Percentiles rank a stretch among this genome's conserved stretches.
These are phyloP conservation scores for Penium margaritaceum DNA, from an alignment of 139 green algal species.

Conservation along the genomic window DNA sequence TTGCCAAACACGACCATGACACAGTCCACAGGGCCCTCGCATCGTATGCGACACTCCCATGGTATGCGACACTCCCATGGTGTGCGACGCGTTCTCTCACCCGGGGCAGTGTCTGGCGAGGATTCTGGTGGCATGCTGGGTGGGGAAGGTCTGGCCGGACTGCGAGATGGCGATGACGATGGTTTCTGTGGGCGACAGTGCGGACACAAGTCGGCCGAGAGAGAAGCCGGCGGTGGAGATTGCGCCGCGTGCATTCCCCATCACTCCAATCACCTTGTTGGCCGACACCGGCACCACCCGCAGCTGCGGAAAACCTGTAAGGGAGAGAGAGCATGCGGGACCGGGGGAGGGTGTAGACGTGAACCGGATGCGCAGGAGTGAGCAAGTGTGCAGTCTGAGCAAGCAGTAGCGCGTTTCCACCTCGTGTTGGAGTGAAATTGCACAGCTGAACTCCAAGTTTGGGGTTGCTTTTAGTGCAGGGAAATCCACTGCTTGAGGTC, in stretches of 20 bases:
- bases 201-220: constrained; percentile 7
- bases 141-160: constrained; percentile 44
- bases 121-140: constrained; percentile 37
- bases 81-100: too few species aligned
- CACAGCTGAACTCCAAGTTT: too few species aligned
- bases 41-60: too few species aligned
- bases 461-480: too few species aligned
- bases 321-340: neutral
- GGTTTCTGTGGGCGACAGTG: constrained; percentile 2
- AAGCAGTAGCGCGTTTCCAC: too few species aligned
- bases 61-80: too few species aligned
- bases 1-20: too few species aligned
- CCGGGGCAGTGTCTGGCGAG: constrained; percentile 26
- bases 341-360: neutral
- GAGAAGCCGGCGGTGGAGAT: constrained; percentile 38
- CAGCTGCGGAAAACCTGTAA: constrained; percentile 42
- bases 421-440: too few species aligned
- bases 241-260: constrained; percentile 28
- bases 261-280: constrained; percentile 45
- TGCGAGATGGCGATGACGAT: constrained; percentile 40
- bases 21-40: too few species aligned
- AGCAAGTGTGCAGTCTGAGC: too few species aligned
- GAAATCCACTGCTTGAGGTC: too few species aligned
- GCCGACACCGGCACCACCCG: constrained; percentile 33
- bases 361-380: too few species aligned